These are phyloP conservation scores for Globisporangium echinulatum DNA, from an alignment of 352 stramenopile species.

Conservation along the genomic window DNA sequence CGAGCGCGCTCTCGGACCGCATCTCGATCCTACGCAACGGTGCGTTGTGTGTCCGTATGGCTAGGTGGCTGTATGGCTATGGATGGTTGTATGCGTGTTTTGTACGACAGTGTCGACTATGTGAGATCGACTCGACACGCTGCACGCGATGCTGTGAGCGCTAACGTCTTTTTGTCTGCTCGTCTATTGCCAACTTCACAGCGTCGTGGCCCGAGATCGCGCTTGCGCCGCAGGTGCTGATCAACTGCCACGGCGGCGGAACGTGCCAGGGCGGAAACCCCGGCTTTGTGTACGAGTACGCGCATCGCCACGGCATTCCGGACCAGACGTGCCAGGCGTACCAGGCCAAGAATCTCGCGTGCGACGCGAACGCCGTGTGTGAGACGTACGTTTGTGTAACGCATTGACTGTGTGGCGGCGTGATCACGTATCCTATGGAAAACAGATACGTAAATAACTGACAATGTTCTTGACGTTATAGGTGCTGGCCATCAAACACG, in stretches of 20 bases:
- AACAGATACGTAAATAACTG: neutral
- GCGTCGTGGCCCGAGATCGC: constrained; percentile 80
- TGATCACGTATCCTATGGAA: neutral
- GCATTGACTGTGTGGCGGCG: constrained; percentile 1
- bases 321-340: constrained; percentile 92
- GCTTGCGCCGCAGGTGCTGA: constrained; percentile 71
- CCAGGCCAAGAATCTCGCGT: constrained; percentile 78
- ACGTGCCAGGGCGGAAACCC: constrained; percentile 79
- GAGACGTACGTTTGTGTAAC: constrained; percentile 47
- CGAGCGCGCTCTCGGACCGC: constrained; percentile 85
- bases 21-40: constrained; percentile 88
- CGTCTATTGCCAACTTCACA: constrained; percentile 6
- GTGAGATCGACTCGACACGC: no score
- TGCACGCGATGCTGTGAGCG: no score
- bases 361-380: constrained; percentile 70
- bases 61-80: no score
- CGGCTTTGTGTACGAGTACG: constrained; percentile 82
- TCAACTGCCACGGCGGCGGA: constrained; percentile 79
- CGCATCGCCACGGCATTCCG: constrained; percentile 83
- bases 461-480: constrained; percentile 11
- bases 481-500: constrained; percentile 83
- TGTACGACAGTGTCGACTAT: neutral
- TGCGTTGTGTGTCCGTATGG: constrained; percentile 9
- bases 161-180: no score
- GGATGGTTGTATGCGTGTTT: neutral